phyloP scores from a whole-genome alignment of 768 basidiomycete species.

The Pleurotus eryngii region DNA sequence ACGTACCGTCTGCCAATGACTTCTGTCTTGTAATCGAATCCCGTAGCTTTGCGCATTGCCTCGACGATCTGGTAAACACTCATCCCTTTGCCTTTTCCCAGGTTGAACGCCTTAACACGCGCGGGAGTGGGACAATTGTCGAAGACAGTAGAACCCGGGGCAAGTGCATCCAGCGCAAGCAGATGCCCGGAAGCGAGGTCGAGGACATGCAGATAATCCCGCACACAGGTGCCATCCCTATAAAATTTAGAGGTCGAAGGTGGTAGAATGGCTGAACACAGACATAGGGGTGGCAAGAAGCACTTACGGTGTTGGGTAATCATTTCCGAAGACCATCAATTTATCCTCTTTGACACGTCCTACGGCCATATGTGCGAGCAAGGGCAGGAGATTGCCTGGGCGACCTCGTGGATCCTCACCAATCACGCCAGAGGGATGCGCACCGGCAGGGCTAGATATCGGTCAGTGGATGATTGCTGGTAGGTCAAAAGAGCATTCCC shows the following conservation, averaged over 20 bases:
- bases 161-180: constrained; percentile 75
- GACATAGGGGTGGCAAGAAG: constrained; percentile 21
- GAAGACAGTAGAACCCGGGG: constrained; percentile 57
- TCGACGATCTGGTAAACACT: constrained; percentile 92
- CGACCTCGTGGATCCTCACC: constrained; percentile 97
- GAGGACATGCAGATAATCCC: constrained; percentile 91
- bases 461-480: neutral
- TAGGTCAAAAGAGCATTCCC: constrained; percentile 15
- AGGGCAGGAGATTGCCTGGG: constrained; percentile 90
- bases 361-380: constrained; percentile 92
- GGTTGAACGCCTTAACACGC: constrained; percentile 92
- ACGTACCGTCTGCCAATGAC: constrained; percentile 87
- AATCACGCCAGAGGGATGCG: constrained; percentile 91
- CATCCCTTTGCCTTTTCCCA: constrained; percentile 90
- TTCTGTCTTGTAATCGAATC: constrained; percentile 84
- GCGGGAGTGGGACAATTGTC: constrained; percentile 46
- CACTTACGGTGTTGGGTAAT: constrained; percentile 85
- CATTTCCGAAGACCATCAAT: constrained; percentile 89
- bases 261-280: neutral
- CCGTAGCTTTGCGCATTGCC: constrained; percentile 91
- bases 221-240: constrained; percentile 96
- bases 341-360: constrained; percentile 74
- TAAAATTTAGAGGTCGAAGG: constrained; percentile 1
- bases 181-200: constrained; percentile 95
- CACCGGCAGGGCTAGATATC: constrained; percentile 82